Evolutionary conservation across 2,329 filamentous ascomycete species (phyloP).

Genomic region (Monosporascus sp.): DNA sequence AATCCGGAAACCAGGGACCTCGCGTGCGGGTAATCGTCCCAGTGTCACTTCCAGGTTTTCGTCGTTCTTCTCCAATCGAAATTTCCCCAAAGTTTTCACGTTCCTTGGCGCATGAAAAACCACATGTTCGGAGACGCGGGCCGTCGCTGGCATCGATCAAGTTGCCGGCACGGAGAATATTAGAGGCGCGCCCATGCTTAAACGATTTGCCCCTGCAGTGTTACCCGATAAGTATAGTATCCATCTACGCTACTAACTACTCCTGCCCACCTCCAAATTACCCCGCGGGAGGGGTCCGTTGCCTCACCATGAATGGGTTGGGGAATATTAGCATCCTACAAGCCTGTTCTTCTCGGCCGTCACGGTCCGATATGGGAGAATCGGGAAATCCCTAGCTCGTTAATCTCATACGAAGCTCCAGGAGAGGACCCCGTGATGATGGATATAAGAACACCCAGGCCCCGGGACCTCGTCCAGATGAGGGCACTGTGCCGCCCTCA

Average conservation of each 20-base stretch:
- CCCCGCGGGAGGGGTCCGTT: slow-evolving; percentile 28
- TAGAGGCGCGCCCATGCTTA: neutral
- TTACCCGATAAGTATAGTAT: neutral
- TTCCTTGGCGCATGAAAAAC: neutral
- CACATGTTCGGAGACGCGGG: slow-evolving; percentile 20
- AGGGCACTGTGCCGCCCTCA: slow-evolving; percentile 8
- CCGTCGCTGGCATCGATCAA: slow-evolving; percentile 23
- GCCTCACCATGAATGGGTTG: slow-evolving; percentile 17
- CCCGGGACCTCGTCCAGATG: slow-evolving; percentile 8
- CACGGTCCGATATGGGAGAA: slow-evolving; percentile 47
- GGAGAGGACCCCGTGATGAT: slow-evolving; percentile 6
- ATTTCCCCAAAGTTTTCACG: slow-evolving; percentile 2
- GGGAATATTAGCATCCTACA: slow-evolving; percentile 21
- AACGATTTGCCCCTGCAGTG: neutral
- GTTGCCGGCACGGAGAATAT: slow-evolving; percentile 21
- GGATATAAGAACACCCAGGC: slow-evolving; percentile 20
- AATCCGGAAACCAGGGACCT: neutral
- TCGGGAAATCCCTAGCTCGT: slow-evolving; percentile 24
- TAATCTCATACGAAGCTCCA: slow-evolving; percentile 4
- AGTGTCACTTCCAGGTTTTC: neutral
- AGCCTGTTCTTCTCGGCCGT: slow-evolving; percentile 38
- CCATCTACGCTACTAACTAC: slow-evolving; percentile 1
- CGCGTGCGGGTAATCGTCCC: neutral
- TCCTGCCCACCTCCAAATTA: slow-evolving; percentile 17
- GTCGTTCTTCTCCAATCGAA: neutral